These are phyloP conservation scores for Geosmithia morbida DNA, from an alignment of 2,329 filamentous ascomycete genomes.

Conservation along the genomic window DNA sequence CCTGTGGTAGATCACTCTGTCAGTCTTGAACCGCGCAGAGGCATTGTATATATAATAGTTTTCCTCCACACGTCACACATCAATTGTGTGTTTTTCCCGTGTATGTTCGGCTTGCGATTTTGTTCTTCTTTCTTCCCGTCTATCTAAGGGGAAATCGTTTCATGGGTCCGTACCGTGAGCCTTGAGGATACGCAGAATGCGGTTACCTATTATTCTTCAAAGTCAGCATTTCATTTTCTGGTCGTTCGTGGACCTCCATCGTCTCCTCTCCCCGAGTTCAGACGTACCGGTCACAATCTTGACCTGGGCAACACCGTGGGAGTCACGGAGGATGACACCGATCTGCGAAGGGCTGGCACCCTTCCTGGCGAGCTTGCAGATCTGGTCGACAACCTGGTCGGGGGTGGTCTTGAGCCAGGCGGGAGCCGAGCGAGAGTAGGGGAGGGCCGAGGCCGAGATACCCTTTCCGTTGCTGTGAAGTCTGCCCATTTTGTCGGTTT, in stretches of 20 bases:
- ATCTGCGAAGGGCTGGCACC: conserved; percentile 98
- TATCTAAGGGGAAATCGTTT: conserved; percentile 8
- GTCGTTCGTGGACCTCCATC: not conserved
- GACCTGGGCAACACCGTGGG: conserved; percentile 95
- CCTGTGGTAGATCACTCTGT: conserved; percentile 81
- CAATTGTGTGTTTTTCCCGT: conserved; percentile 12
- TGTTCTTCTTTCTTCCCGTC: not conserved
- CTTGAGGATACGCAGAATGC: conserved; percentile 99
- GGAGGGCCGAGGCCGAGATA: conserved; percentile 88
- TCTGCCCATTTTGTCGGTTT: conserved; percentile 68
- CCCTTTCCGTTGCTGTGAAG: conserved; percentile 99
- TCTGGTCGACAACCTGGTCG: conserved; percentile 97
- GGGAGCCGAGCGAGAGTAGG: conserved; percentile 87
- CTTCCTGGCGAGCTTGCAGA: conserved; percentile 98
- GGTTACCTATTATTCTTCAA: conserved; percentile 66
- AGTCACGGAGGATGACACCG: conserved; percentile 95
- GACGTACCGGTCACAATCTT: conserved; percentile 87
- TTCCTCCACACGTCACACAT: conserved; percentile 8
- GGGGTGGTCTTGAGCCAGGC: conserved; percentile 98
- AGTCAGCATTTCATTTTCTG: conserved; percentile 18
- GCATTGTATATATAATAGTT: conserved; percentile 28
- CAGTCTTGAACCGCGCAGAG: conserved; percentile 84
- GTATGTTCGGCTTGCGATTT: conserved; percentile 3
- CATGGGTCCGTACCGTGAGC: conserved; percentile 66
- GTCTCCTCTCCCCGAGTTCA: not conserved